A percentile compares a stretch with the other conserved stretches of the same genome.
phyloP scores from a whole-genome alignment of 2,329 filamentous ascomycete genomes.

The Emergomyces africanus region DNA sequence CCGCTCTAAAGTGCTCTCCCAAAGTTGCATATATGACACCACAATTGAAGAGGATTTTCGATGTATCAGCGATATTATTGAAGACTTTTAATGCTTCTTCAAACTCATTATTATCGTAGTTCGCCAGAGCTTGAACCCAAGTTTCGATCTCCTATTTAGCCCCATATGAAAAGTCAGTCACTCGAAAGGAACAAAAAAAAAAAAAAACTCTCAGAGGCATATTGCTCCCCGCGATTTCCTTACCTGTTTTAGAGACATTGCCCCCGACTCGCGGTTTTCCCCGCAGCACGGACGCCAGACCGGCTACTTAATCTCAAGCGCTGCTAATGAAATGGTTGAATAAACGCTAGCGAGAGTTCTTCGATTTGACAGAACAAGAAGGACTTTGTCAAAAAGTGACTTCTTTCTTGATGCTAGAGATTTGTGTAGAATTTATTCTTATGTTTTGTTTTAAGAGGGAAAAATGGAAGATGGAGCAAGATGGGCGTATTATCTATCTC shows the following conservation, averaged over 20 bases:
- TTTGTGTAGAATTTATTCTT: neutral
- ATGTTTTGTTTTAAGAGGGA: neutral
- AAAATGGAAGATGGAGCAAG: neutral
- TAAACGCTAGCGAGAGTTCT: neutral
- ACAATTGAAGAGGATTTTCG: conserved; percentile 97
- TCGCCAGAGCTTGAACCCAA: conserved; percentile 81
- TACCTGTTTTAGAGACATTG: conserved; percentile 16
- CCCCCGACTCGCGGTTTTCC: neutral
- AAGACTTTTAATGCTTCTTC: conserved; percentile 78
- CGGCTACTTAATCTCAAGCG: neutral
- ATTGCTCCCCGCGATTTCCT: neutral
- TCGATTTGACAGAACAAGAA: neutral
- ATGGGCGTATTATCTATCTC: neutral
- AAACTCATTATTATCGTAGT: conserved; percentile 97
- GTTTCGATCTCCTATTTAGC: conserved; percentile 88
- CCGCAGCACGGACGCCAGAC: neutral
- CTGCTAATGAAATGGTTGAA: neutral
- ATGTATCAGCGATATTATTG: conserved; percentile 80
- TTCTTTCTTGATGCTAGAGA: neutral
- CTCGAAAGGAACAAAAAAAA: neutral
- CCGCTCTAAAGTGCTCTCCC: conserved; percentile 89
- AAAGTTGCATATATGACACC: conserved; percentile 95
- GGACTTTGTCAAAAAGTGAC: neutral
- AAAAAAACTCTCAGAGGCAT: no score
- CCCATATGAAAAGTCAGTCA: neutral